phyloP scores from a whole-genome alignment of 164 flowering plant species.

The Stephania yunnanensis region DNA sequence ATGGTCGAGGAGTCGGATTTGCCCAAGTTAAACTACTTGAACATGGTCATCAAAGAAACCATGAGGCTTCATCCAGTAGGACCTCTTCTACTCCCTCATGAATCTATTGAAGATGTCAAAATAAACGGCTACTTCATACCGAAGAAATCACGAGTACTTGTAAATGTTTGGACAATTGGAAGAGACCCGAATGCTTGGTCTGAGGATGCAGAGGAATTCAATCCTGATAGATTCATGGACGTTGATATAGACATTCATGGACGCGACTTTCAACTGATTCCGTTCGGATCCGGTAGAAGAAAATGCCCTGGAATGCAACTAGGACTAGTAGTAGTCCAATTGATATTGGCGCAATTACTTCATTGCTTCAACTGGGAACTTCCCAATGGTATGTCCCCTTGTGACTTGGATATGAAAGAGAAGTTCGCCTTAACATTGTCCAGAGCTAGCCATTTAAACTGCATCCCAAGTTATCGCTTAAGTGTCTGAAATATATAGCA shows the following conservation, averaged over 20 bases:
- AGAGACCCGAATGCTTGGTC: constrained; percentile 18
- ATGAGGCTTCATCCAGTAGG: constrained; percentile 23
- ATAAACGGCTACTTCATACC: constrained; percentile 21
- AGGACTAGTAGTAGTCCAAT: background rate
- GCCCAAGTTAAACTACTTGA: constrained; percentile 1
- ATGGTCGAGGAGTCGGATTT: constrained; percentile 19
- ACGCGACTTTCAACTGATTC: constrained; percentile 1
- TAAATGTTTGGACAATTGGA: constrained; percentile 23
- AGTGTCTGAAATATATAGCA: too few species aligned
- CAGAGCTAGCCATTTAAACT: constrained; percentile 7
- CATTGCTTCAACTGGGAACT: constrained; percentile 15
- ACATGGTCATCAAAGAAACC: constrained; percentile 26
- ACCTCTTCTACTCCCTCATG: constrained; percentile 20
- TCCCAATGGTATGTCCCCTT: constrained; percentile 8
- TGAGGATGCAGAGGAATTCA: constrained; percentile 5
- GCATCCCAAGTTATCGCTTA: constrained; percentile 2
- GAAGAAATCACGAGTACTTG: constrained; percentile 14
- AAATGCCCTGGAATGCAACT: constrained; percentile 9
- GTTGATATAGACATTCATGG: background rate
- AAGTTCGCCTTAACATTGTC: constrained; percentile 7
- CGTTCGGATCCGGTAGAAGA: constrained; percentile 15
- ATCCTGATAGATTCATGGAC: constrained; percentile 4
- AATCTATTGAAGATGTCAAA: constrained; percentile 15
- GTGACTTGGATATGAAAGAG: constrained; percentile 15
- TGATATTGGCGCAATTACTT: constrained; percentile 7